Evolutionary conservation across 164 flowering plant genomes (phyloP).

Genomic region (Taxillus chinensis): DNA sequence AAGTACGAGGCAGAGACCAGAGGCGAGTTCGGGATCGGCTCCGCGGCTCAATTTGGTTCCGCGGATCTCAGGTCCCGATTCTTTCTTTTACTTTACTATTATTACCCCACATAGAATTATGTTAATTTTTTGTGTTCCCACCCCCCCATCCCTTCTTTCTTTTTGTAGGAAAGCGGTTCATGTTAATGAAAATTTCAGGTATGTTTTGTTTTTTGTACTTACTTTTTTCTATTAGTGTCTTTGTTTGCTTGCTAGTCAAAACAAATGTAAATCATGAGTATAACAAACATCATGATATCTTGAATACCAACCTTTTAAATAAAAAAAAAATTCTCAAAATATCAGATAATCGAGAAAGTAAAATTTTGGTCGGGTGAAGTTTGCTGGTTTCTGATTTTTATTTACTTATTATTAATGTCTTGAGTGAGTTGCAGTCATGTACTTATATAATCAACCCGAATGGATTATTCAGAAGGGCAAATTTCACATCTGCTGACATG

Average conservation of each 20-base stretch:
- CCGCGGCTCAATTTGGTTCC: slow-evolving; percentile 91
- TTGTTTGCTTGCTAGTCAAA: too few relatives aligned
- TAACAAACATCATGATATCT: too few relatives aligned
- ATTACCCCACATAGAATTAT: too few relatives aligned
- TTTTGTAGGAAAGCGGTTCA: slow-evolving; percentile 79
- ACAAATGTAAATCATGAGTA: too few relatives aligned
- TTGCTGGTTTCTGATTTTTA: not conserved
- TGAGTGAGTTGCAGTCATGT: not conserved
- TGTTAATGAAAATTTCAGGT: slow-evolving; percentile 93
- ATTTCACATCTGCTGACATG: slow-evolving; percentile 96
- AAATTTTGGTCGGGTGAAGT: too few relatives aligned
- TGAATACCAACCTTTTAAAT: too few relatives aligned
- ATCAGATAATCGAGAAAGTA: too few relatives aligned
- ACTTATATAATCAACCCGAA: slow-evolving; percentile 7
- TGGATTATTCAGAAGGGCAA: slow-evolving; percentile 64
- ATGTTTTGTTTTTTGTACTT: not conserved
- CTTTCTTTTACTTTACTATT: not conserved
- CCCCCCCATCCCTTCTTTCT: not conserved
- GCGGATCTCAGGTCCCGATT: slow-evolving; percentile 66
- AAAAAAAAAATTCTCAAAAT: too few relatives aligned
- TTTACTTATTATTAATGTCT: not conserved
- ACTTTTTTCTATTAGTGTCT: too few relatives aligned
- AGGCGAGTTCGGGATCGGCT: slow-evolving; percentile 95
- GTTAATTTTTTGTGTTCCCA: not conserved
- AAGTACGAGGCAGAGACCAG: slow-evolving; percentile 76